Evolutionary conservation across 2,329 filamentous ascomycete genomes (phyloP).

Genomic region (Clonostachys rhizophaga): DNA sequence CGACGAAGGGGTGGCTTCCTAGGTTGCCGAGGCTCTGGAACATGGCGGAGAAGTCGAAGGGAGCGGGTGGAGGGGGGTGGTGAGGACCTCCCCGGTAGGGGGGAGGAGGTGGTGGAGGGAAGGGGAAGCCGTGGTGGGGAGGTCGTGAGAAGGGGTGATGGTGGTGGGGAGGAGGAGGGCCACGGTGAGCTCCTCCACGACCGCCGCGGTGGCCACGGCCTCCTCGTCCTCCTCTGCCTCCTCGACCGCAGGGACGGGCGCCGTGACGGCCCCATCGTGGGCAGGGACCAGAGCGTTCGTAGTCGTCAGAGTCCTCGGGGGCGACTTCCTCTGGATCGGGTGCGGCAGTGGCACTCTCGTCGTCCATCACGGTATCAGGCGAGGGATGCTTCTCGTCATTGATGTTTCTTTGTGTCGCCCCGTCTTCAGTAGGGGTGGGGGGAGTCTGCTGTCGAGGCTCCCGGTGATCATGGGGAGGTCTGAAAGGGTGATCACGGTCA

Average conservation of each 20-base stretch:
- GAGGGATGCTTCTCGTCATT: background rate
- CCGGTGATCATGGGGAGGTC: too few species aligned
- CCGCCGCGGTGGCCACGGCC: slow-evolving; percentile 9
- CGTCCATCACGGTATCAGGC: slow-evolving; percentile 2
- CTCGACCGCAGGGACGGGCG: background rate
- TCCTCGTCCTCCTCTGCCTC: background rate
- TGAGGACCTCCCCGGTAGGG: slow-evolving; percentile 15
- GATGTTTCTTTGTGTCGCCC: too few species aligned
- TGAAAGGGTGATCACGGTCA: too few species aligned
- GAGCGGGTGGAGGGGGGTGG: slow-evolving; percentile 6
- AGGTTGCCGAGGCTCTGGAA: slow-evolving; percentile 23
- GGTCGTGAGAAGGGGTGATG: slow-evolving; percentile 2
- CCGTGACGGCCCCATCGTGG: background rate
- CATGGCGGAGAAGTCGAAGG: slow-evolving; percentile 30
- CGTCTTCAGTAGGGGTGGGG: too few species aligned
- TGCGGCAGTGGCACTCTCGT: background rate
- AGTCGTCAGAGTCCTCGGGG: slow-evolving; percentile 1
- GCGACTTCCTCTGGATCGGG: slow-evolving; percentile 4
- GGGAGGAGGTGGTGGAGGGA: slow-evolving; percentile 2
- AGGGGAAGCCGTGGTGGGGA: slow-evolving; percentile 7
- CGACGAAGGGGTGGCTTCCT: slow-evolving; percentile 34
- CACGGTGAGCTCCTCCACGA: slow-evolving; percentile 9
- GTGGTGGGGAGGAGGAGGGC: slow-evolving; percentile 5
- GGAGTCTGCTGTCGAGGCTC: too few species aligned
- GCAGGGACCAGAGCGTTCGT: background rate